phyloP scores from a whole-genome alignment of 2,329 filamentous ascomycete species.

The Sclerotinia nivalis region DNA sequence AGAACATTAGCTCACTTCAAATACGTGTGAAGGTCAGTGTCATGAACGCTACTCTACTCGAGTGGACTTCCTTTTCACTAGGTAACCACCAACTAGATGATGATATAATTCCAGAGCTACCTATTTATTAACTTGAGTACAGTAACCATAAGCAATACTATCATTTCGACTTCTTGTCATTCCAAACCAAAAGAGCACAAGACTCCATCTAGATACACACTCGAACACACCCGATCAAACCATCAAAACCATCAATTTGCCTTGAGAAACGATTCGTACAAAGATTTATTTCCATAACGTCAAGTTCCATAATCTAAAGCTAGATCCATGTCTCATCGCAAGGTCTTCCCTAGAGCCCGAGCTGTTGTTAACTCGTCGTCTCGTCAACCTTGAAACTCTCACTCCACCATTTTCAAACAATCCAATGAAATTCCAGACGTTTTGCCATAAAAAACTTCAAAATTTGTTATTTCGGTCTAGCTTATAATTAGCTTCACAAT shows the following conservation, averaged over 20 bases:
- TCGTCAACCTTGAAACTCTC: slow-evolving; percentile 8
- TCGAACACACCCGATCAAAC: background rate
- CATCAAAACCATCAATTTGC: background rate
- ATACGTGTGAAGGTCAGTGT: background rate
- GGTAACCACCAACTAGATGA: background rate
- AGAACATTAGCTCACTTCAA: background rate
- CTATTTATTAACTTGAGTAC: background rate
- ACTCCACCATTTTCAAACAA: slow-evolving; percentile 3
- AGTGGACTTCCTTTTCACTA: background rate
- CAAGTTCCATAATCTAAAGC: slow-evolving; percentile 1
- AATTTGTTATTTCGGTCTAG: background rate
- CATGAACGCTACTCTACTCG: background rate
- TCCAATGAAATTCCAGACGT: background rate
- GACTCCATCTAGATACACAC: background rate
- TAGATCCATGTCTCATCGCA: background rate
- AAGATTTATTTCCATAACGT: slow-evolving; percentile 12
- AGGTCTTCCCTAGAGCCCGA: slow-evolving; percentile 1
- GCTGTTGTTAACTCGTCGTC: background rate
- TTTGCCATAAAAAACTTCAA: slow-evolving; percentile 4
- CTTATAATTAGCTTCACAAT: background rate
- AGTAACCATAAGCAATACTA: background rate
- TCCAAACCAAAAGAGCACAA: background rate
- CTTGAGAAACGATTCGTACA: background rate
- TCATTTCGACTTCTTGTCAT: background rate
- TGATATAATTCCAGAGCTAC: background rate